Evolutionary conservation across 1,139 yeast genomes (phyloP).

Genomic region (Pneumocystis canis): DNA sequence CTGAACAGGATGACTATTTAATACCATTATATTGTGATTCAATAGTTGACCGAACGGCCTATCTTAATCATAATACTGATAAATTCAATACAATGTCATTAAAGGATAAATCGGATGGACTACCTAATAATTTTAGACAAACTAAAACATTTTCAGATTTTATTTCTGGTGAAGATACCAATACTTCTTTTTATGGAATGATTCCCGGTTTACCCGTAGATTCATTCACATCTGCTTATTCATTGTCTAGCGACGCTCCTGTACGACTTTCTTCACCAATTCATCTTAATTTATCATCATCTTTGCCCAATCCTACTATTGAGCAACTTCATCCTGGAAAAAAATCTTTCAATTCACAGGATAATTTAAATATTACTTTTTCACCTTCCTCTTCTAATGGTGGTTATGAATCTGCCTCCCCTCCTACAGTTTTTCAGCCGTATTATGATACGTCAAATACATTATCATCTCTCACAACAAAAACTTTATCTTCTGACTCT

Average conservation of each 20-base stretch:
- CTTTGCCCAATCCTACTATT: background rate
- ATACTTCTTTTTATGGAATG: background rate
- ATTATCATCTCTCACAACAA: background rate
- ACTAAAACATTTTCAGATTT: too few species aligned
- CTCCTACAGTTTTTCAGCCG: background rate
- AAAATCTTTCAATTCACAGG: background rate
- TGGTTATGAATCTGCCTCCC: background rate
- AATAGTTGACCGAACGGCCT: too few species aligned
- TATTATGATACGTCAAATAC: background rate
- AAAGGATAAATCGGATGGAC: too few species aligned
- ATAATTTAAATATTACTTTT: background rate
- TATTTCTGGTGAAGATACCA: too few species aligned
- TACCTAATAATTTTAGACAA: too few species aligned
- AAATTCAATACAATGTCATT: too few species aligned
- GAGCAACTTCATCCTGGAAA: background rate
- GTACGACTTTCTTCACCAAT: background rate
- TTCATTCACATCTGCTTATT: background rate
- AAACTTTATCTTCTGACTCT: background rate
- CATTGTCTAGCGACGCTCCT: background rate
- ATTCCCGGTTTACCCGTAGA: background rate
- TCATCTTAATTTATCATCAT: background rate
- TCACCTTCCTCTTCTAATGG: background rate
- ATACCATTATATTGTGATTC: too few species aligned
- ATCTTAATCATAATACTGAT: too few species aligned
- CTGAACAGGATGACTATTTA: too few species aligned